Evolutionary conservation across 306 rosid species (phyloP).

Genomic region (Castanopsis chinensis): DNA sequence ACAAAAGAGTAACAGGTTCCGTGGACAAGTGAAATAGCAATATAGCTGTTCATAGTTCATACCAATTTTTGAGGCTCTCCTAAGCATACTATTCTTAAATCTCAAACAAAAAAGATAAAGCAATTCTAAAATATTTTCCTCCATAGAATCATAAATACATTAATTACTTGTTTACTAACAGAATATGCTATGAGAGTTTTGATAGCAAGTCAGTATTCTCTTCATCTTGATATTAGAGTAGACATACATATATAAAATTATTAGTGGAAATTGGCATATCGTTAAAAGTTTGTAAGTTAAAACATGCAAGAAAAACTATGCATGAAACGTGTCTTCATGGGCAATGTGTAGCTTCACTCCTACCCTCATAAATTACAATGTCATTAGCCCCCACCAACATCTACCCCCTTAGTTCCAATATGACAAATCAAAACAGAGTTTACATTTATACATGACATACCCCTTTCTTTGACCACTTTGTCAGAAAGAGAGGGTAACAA

Average conservation of each 20-base stretch:
- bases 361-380: background rate
- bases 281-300: background rate
- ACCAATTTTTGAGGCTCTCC: background rate
- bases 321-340: constrained; percentile 14
- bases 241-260: constrained; percentile 9
- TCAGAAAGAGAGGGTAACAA: constrained; percentile 67
- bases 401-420: constrained; percentile 9
- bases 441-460: constrained; percentile 34
- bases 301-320: background rate
- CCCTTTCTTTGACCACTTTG: constrained; percentile 73
- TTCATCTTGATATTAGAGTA: constrained; percentile 58
- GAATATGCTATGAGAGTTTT: constrained; percentile 56
- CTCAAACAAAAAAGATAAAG: background rate
- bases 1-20: background rate
- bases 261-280: background rate
- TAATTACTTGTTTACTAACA: constrained; percentile 38
- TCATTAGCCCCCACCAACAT: background rate
- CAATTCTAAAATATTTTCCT: background rate
- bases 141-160: constrained; percentile 1
- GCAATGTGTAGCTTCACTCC: background rate
- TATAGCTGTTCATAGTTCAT: background rate
- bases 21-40: background rate
- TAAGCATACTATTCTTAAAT: background rate
- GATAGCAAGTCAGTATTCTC: constrained; percentile 51
- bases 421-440: background rate